phyloP scores from a whole-genome alignment of 495 filamentous ascomycete genomes.

The Darksidea phi region DNA sequence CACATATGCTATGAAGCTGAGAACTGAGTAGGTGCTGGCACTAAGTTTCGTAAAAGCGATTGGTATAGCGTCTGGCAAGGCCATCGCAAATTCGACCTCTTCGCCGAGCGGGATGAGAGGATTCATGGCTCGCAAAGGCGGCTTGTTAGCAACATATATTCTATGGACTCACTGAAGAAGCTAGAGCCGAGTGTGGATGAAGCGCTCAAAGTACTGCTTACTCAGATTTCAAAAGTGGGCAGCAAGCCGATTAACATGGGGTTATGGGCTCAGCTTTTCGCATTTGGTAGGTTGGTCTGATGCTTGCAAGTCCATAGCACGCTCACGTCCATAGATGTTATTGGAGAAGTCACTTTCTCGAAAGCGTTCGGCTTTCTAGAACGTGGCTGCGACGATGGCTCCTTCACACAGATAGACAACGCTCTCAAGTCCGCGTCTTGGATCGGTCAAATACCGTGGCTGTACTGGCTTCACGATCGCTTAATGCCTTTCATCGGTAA shows the following conservation, averaged over 20 bases:
- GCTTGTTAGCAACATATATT: conserved; percentile 38
- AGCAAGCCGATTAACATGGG: conserved; percentile 38
- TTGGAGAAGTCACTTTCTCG: conserved; percentile 42
- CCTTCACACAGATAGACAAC: conserved; percentile 35
- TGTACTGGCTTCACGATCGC: conserved; percentile 40
- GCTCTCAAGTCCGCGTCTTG: conserved; percentile 37
- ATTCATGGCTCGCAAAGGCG: conserved; percentile 39
- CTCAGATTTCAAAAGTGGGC: conserved; percentile 28
- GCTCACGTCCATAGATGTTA: conserved; percentile 32
- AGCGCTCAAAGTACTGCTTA: conserved; percentile 35
- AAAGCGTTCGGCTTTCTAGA: conserved; percentile 42
- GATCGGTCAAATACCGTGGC: conserved; percentile 39
- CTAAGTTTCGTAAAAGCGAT: conserved; percentile 39
- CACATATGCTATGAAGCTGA: too few relatives aligned
- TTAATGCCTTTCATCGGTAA: conserved; percentile 24
- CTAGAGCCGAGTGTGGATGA: conserved; percentile 40
- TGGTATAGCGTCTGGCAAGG: conserved; percentile 44
- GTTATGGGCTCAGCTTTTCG: conserved; percentile 42
- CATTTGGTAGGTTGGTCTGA: conserved; percentile 38
- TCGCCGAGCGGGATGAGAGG: conserved; percentile 39
- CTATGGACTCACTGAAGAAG: conserved; percentile 39
- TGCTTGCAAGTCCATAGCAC: too few relatives aligned
- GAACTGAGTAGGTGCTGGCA: too few relatives aligned
- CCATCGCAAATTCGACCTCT: conserved; percentile 42
- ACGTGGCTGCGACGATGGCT: conserved; percentile 37